Evolutionary conservation across 192 early-diverging fungal genomes (phyloP), one percentile per base, ranked within the genome.

Genomic region (Funneliformis geosporum): DNA sequence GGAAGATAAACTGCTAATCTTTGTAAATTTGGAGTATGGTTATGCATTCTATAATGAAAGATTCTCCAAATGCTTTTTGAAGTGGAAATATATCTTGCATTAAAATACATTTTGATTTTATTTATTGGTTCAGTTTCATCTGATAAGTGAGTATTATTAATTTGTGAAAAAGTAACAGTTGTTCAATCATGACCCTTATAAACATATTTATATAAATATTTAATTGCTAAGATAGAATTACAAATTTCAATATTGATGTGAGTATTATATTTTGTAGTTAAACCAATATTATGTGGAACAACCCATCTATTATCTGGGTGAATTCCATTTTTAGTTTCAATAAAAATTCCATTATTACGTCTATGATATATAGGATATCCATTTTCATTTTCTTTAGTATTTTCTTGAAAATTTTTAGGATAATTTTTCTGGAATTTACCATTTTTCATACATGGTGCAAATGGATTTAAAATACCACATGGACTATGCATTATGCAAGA

Each of bases 161-260:
- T n/a, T n/a, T n/a, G n/a, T n/a, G n/a, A n/a, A n/a, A n/a, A n/a
- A n/a, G n/a, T n/a, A n/a, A n/a, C n/a, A n/a, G n/a, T n/a, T n/a
- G n/a, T n/a, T n/a, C n/a, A 21, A 55, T 84, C 85, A 78, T 81
- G 79, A 9, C 83, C 83, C 46, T 84, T 85, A 69, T 80, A 79
- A 10, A 85, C 68, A 33, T 85, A 85, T 50, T 85, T 86, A 76
- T 66, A 86, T 0, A 86, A 39, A 60, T 86, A 86, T 59, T 84
- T 84, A 5, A 86, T 75, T 0, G 75, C 72, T 12, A 68, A 2
- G 1, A 82, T 64, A 16, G 78, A 80, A 2, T 68, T 46, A 55
- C 82, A 86, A 8, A 84, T 72, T 43, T 84, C 82, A 11, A 87
- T 81, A 75, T 86, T 82, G 11, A 83, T 80, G 12, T 84, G 83